Percentiles rank a stretch among this genome's conserved stretches.
phyloP scores from a whole-genome alignment of 2,329 filamentous ascomycete genomes.

The Pestalotiopsis sp. region DNA sequence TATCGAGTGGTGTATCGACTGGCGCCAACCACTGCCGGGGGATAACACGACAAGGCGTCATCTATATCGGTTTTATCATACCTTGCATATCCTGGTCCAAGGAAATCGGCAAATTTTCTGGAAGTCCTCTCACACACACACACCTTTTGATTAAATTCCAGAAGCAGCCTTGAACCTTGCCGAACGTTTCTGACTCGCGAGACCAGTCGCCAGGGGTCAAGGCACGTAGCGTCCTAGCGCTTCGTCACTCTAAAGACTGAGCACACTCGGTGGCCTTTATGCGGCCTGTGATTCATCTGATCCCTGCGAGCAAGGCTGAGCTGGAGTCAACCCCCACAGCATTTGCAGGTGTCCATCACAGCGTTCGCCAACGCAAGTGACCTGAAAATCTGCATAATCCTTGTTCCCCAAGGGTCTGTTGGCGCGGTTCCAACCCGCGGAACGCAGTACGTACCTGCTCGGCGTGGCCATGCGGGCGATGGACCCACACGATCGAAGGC shows the following conservation, averaged over 20 bases:
- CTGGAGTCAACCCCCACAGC: slow-evolving; percentile 8
- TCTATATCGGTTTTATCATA: neutral
- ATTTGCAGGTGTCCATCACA: slow-evolving; percentile 5
- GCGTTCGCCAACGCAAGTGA: slow-evolving; percentile 10
- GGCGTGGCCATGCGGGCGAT: neutral
- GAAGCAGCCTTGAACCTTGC: slow-evolving; percentile 3
- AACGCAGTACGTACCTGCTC: neutral
- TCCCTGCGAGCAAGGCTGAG: slow-evolving; percentile 13
- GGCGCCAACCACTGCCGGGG: neutral
- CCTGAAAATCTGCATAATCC: slow-evolving; percentile 1
- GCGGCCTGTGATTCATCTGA: neutral
- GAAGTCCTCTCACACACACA: neutral
- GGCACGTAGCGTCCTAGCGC: neutral
- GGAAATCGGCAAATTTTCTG: slow-evolving; percentile 5
- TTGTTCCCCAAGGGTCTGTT: slow-evolving; percentile 3
- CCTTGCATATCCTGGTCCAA: neutral
- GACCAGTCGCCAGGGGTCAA: slow-evolving; percentile 2
- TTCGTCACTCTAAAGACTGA: neutral
- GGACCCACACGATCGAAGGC: neutral
- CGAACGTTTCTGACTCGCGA: slow-evolving; percentile 7
- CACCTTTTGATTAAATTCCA: slow-evolving; percentile 5
- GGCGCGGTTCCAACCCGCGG: neutral
- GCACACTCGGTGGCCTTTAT: slow-evolving; percentile 4
- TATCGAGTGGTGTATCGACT: neutral
- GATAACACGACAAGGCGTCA: neutral